Evolutionary conservation across 371 early-diverging fungal species (phyloP).

Genomic region (Vittaforma corneae): DNA sequence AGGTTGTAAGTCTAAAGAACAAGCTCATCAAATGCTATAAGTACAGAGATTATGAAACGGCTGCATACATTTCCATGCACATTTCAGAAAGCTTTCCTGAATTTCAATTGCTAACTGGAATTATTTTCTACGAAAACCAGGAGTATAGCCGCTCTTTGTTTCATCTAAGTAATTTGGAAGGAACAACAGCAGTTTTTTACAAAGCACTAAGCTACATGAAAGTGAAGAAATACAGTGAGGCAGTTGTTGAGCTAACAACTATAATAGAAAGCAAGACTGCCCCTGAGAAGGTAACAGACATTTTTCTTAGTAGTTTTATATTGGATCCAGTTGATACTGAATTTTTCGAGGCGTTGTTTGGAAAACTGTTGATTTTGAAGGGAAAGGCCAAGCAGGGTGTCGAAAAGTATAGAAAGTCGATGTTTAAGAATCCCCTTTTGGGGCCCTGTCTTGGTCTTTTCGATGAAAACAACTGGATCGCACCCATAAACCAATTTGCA

Average conservation of each 20-base stretch:
- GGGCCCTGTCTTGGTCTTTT: conserved; percentile 22
- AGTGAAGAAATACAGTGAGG: conserved; percentile 48
- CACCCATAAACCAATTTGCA: not conserved
- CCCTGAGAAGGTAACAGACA: not conserved
- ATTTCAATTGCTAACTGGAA: conserved; percentile 34
- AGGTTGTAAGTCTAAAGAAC: not conserved
- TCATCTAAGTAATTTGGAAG: conserved; percentile 26
- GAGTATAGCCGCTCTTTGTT: conserved; percentile 50
- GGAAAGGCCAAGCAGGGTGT: conserved; percentile 37
- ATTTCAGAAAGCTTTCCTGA: not conserved
- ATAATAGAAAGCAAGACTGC: conserved; percentile 18
- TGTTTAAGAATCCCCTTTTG: conserved; percentile 19
- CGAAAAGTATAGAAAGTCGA: conserved; percentile 18
- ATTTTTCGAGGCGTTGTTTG: conserved; percentile 45
- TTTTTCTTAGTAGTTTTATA: conserved; percentile 25
- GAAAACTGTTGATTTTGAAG: conserved; percentile 31
- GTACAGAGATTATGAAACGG: conserved; percentile 42
- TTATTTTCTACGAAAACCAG: conserved; percentile 47
- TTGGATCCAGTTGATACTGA: conserved; percentile 39
- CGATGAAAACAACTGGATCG: conserved; percentile 15
- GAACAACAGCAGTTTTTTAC: conserved; percentile 52
- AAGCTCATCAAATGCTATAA: conserved; percentile 29
- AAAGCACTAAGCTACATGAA: conserved; percentile 47
- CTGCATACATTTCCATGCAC: conserved; percentile 20
- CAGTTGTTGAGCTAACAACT: conserved; percentile 23